These are phyloP conservation scores for Durio zibethinus DNA, from an alignment of 345 rosid genomes.

Conservation along the genomic window DNA sequence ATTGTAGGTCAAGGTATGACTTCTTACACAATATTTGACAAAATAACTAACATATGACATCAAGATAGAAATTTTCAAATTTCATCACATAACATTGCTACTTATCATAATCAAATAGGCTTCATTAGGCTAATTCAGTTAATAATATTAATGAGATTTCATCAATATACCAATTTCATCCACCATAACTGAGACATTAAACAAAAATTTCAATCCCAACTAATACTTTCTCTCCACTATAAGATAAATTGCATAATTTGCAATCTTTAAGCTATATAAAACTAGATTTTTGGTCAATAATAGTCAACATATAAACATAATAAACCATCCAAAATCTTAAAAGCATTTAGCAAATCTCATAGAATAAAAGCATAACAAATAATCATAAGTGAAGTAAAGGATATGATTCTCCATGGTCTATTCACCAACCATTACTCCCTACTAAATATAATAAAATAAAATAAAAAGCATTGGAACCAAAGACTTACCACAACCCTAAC, in stretches of 20 bases:
- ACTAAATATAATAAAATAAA: no score
- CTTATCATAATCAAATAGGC: no score
- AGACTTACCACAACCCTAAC: conserved; percentile 18
- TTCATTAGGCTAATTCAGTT: neutral
- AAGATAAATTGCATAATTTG: neutral
- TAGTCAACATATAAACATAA: neutral
- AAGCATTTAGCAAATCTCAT: neutral
- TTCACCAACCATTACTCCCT: conserved; percentile 37
- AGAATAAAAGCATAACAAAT: neutral
- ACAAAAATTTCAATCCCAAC: neutral
- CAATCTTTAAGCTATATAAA: neutral
- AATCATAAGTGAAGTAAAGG: neutral
- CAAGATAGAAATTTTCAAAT: neutral
- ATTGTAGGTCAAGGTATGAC: neutral
- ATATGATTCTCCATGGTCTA: conserved; percentile 26
- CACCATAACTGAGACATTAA: neutral
- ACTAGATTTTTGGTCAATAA: neutral
- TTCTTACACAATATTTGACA: neutral
- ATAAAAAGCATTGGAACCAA: neutral
- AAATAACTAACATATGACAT: neutral
- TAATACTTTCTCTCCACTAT: neutral
- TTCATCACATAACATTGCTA: no score
- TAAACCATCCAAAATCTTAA: neutral
- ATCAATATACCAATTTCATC: neutral
- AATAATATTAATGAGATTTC: neutral